A percentile compares a stretch with the other conserved stretches of the same genome.
Conservation (phyloP, 345 rosid genomes). For the Lepidium africanum region DNA sequence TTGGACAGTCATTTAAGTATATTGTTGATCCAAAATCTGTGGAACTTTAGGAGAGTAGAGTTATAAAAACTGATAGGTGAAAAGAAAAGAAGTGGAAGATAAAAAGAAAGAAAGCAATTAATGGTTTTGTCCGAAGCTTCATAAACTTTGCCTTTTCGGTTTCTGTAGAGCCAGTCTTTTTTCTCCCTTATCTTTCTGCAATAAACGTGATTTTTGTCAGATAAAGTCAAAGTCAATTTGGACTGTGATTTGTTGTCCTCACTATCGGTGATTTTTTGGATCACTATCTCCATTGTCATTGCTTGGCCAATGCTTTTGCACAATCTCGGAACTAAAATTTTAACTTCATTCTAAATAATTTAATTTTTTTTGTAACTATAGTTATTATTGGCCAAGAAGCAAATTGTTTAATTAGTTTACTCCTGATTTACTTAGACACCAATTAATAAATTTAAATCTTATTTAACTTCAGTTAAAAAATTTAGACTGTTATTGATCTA, state of each 20-base stretch:
- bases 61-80: neutral
- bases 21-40: conserved; percentile 6
- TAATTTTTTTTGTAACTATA: too few species aligned
- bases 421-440: too few species aligned
- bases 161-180: conserved; percentile 25
- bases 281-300: too few species aligned
- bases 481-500: too few species aligned
- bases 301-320: too few species aligned
- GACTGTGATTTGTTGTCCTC: conserved; percentile 11
- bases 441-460: too few species aligned
- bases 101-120: conserved; percentile 1
- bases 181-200: conserved; percentile 3
- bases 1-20: neutral
- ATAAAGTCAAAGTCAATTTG: conserved; percentile 17
- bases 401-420: too few species aligned
- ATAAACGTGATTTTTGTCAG: conserved; percentile 12
- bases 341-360: too few species aligned
- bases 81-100: neutral
- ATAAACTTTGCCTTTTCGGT: conserved; percentile 25
- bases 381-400: too few species aligned
- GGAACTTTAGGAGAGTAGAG: conserved; percentile 19
- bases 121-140: conserved; percentile 18
- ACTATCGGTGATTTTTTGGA: neutral
- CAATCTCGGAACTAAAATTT: too few species aligned
- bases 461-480: too few species aligned